Evolutionary conservation across 176 grass and related monocot species (phyloP), one percentile per base, ranked within the genome.

Genomic region (Poa annua): DNA sequence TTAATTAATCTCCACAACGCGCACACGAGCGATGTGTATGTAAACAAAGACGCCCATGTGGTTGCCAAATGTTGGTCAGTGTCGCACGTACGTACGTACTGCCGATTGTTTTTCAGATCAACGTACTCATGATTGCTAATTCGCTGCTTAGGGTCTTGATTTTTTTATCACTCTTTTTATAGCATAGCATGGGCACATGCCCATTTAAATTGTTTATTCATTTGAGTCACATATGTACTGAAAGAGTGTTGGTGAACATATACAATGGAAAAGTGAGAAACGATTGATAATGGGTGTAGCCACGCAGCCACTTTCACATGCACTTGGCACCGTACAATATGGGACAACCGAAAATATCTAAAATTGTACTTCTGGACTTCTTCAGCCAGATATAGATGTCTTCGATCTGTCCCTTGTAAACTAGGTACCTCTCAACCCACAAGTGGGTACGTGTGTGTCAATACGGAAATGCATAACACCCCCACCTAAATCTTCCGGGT

Each of bases 1-100:
- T 64, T 64, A 34, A 80, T 64, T 64, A 54, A 20, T 34, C 39
- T 63, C 77, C 24, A 19, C 14, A 42, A 41, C 76, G 55, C 22
- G 41, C 57, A 12, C 66, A 44, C 52, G 51, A 42, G n/a, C 33
- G 6, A 17, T 29, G 21, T 25, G 3, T 11, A 49, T 11, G 13
- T 5, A 71, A 81, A 57, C 50, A 56, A 56, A 19, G 50, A 57
- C 22, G 21, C 14, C 29, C 25, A 20, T 8, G 34, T n/a, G 42
- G 38, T 66, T 42, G n/a, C 80, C 50, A 0, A 13, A 45, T 63
- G 57, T 26, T 49, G 38, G 22, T 26, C 29, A 13, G 52, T 24
- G 34, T 3, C 63, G 20, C 47, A 52, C 26, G 61, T 78, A 59
- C 26, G 61, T 78, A 59, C 11, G 29, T 42, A 42, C 41, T 29